Percentiles rank a stretch among this genome's conserved stretches.
Evolutionary conservation across 1,284 basidiomycete species (phyloP).

Genomic region (Veloboletus limbatus): DNA sequence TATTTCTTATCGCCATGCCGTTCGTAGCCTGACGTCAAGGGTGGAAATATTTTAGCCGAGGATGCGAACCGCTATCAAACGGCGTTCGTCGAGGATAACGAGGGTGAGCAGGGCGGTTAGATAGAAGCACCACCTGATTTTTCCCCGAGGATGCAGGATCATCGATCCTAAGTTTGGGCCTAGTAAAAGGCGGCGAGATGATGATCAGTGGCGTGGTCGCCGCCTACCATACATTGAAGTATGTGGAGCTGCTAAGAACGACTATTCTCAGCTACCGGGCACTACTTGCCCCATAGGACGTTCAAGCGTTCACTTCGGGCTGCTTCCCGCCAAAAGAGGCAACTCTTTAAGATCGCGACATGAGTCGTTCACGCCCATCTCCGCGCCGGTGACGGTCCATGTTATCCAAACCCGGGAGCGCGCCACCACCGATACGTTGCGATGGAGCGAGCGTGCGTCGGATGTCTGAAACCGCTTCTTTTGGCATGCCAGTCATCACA

Average conservation of each 20-base stretch:
- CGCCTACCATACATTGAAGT: neutral
- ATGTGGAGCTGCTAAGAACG: conserved; percentile 5
- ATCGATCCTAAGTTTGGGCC: too few species aligned
- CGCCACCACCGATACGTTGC: conserved; percentile 1
- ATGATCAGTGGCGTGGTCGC: neutral
- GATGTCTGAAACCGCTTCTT: conserved; percentile 6
- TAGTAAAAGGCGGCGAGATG: neutral
- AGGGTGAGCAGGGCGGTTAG: conserved; percentile 1
- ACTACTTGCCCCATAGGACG: neutral
- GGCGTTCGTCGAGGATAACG: conserved; percentile 8
- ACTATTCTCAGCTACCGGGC: neutral
- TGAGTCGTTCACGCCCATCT: conserved; percentile 19
- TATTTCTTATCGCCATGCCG: conserved; percentile 7
- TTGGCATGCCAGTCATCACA: neutral
- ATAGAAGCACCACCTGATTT: conserved; percentile 18
- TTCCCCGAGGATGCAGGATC: too few species aligned
- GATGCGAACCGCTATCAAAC: conserved; percentile 1
- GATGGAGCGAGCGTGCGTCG: conserved; percentile 18
- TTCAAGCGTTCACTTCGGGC: neutral
- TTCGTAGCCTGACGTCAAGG: conserved; percentile 32
- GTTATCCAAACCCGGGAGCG: conserved; percentile 14
- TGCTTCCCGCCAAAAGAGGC: conserved; percentile 19
- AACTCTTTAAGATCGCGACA: conserved; percentile 14
- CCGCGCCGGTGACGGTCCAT: conserved; percentile 4
- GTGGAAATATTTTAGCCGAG: conserved; percentile 9